Percentiles rank a stretch among this genome's conserved stretches.
These are phyloP conservation scores for Claviceps africana DNA, from an alignment of 2,329 filamentous ascomycete genomes.

Conservation along the genomic window DNA sequence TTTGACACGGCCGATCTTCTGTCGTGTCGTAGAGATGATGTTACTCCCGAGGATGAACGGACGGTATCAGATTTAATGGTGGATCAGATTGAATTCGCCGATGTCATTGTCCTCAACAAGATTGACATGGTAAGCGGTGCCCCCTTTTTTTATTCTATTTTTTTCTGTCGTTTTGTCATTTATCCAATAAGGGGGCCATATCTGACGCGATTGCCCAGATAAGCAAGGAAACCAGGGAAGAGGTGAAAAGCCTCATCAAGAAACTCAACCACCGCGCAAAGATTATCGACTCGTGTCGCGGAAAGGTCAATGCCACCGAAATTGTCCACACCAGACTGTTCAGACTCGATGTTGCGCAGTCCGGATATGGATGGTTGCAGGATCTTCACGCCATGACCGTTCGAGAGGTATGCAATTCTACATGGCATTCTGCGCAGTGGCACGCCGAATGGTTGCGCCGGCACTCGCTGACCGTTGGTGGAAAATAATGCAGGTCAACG, in stretches of 20 bases:
- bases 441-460: background rate
- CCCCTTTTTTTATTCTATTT: background rate
- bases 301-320: slow-evolving; percentile 44
- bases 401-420: slow-evolving; percentile 30
- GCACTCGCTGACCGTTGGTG: background rate
- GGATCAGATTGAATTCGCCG: slow-evolving; percentile 65
- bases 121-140: slow-evolving; percentile 45
- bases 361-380: slow-evolving; percentile 55
- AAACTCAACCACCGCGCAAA: slow-evolving; percentile 54
- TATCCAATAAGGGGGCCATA: no score
- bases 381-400: slow-evolving; percentile 55
- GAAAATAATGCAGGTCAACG: slow-evolving; percentile 22
- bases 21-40: slow-evolving; percentile 47
- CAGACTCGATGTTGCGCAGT: slow-evolving; percentile 47
- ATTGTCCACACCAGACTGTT: slow-evolving; percentile 55
- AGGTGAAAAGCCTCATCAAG: slow-evolving; percentile 37
- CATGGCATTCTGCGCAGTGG: background rate
- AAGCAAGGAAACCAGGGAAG: slow-evolving; percentile 26
- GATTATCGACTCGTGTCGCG: slow-evolving; percentile 44
- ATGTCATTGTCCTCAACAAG: slow-evolving; percentile 61
- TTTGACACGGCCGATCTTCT: slow-evolving; percentile 58
- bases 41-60: slow-evolving; percentile 53
- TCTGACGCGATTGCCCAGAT: slow-evolving; percentile 15
- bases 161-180: background rate
- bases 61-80: slow-evolving; percentile 65